Evolutionary conservation across 257 asterid genomes (phyloP), one percentile per base, ranked within the genome.

Genomic region (Penstemon newberryi): DNA sequence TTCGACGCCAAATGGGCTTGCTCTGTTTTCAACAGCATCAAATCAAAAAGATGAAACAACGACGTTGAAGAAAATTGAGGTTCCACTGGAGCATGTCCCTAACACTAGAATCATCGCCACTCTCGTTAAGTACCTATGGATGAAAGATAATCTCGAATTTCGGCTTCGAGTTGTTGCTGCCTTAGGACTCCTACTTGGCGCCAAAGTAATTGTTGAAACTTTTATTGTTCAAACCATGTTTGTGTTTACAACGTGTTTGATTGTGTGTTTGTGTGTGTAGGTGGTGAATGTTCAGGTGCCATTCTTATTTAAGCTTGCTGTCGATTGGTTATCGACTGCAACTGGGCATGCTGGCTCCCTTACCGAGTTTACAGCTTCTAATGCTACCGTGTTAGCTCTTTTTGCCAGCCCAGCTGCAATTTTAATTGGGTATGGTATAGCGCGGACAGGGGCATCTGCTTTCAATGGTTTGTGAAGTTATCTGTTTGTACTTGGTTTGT

Each of bases 221-320:
- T 12, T 53, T 70, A 25, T 25, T 25, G 33, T 75, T 45, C 63
- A 15, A 38, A 13, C 19, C 43, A 41, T 38, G 55, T 60, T 39
- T 9, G 50, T 46, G 9, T 70, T 25, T 55, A 18, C 7, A 9
- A 65, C 46, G 53, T 55, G 33, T 63, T 45, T 70, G 50, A 11
- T 6, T 67, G 64, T 71, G 61, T 9, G 60, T 61, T 15, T 73
- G 72, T 65, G 58, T 56, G 64, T 74, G 74, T 81, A 94, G 99
- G 99, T 94, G 67, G 58, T 94, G 71, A 94, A 91, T 82, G 96
- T 94, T 75, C 99, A 94, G 85, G 99, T 91, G 68, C 99, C 99
- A 6, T 89, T 94, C 86, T 82, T 94, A 86, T 91, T 94, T 80
- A 94, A 94, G 86, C 83, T 91, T 45, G 91, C 99, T n/a, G 95